Base-by-base conservation (phyloP, 2,329 filamentous ascomycete genomes). In the Cercospora janseana region DNA sequence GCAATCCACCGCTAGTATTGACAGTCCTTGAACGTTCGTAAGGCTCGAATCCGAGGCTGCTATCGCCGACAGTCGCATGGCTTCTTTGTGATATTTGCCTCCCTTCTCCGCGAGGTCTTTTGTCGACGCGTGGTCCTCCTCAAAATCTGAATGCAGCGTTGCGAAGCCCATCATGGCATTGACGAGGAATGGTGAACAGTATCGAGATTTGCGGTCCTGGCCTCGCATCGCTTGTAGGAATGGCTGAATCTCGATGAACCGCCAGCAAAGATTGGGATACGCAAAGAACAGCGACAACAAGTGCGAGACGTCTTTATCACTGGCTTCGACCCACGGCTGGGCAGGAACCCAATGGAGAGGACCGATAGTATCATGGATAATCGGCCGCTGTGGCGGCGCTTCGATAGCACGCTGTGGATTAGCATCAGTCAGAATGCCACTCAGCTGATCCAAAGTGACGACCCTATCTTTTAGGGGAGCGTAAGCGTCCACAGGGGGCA, bases 161-260 rank as follows among this genome's bases (percentile, higher is more conserved):
- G 46, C 46, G 7, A 49, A 23, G 3, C 37, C 38, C 35, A 49
- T 41, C 13, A 49, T 42, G 12, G 46, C 46, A 21, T 49, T 42
- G 9, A 43, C 37, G 28, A 49, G 28, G 3, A 49, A 26, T n/a
- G 46, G 37, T 15, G 46, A 42, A 29, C 46, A 49, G 27, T 41
- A 42, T 18, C 23, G 37, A 9, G 37, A 42, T 6, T 31, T 9
- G 21, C 16, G n/a, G 27, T 41, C 21, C 20, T 23, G 23, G 24
- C 26, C 35, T 10, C 46, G 46, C 35, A 49, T 49, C 7, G 26
- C 46, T 32, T 24, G 31, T 28, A 49, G 12, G 13, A 49, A 49
- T 9, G 28, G 15, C n/a, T 42, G 27, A 16, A 24, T 6, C 15
- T 49, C 46, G 3, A 49, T 38, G 12, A 35, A 49, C 6, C 46